Base-by-base conservation (phyloP, 129 eudicot species). In the Pulicaria dysenterica region DNA sequence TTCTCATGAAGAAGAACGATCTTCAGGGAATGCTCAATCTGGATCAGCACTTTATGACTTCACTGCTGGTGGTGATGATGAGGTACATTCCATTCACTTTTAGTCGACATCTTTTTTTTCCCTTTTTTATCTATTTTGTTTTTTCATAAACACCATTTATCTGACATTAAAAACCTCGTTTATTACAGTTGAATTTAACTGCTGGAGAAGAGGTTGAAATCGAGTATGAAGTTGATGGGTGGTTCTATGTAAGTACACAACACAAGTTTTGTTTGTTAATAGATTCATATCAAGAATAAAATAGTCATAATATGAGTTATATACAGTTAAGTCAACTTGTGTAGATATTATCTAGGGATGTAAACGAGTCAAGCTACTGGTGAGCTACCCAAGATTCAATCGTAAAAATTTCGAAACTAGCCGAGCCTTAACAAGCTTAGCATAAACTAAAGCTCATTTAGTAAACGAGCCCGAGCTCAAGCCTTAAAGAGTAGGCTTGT, bases 1-100 rank as follows among this genome's bases (percentile, higher is more conserved):
- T 38, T 89, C 96, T 51, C 90, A 80, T 42, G 95, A 89, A 77
- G 96, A 85, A 2, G 96, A 83, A 48, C 86, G 88, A 47, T 64
- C 69, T 85, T 72, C 91, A 4, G 96, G 95, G 34, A 85, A 78
- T 75, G 65, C 81, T 8, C 86, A 81, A 63, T 64, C 64, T 63
- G 98, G 98, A 65, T 67, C 92, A 34, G 98, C 98, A 5, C 95
- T 94, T 70, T 94, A 94, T 84, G 98, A 94, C 72, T 94, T 94
- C 83, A 85, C 96, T 46, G 98, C 98, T 17, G 98, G 98, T 73
- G 96, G 96, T 61, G 98, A 94, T 79, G 98, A 94, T 81, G 98
- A 94, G 96, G 98, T 93, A 74, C 70, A 19, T 40, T 38, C 31
- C 70, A 19, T 40, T 38, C 31, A 58, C 17, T 53, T 64, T 36